Conservation (phyloP, 176 grass and related monocot species). For the Ananas comosus region DNA sequence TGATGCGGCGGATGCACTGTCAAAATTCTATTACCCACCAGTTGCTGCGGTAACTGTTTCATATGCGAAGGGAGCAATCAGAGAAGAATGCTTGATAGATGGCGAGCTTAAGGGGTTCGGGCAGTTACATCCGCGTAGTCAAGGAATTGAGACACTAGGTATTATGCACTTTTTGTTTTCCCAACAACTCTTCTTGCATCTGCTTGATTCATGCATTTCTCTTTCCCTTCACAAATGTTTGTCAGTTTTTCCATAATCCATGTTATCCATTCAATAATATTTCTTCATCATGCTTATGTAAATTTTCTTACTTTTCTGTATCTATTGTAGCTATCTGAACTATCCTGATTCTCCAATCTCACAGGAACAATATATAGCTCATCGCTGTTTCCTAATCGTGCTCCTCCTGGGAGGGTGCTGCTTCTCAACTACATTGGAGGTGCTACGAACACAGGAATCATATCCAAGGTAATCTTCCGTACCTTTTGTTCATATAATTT, state of each 20-base stretch:
- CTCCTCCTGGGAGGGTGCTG: constrained; percentile 72
- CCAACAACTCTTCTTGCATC: neutral
- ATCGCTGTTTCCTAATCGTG: constrained; percentile 81
- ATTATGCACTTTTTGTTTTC: neutral
- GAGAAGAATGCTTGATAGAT: constrained; percentile 75
- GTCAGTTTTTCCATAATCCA: neutral
- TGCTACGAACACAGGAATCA: constrained; percentile 69
- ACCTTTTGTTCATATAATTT: neutral
- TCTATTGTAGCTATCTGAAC: neutral
- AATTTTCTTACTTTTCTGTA: neutral
- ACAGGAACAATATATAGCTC: constrained; percentile 96
- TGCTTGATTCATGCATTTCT: neutral
- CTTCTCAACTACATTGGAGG: constrained; percentile 97
- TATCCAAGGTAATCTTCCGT: constrained; percentile 56
- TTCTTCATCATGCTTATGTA: neutral
- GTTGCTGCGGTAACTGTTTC: constrained; percentile 93
- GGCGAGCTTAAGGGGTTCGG: constrained; percentile 85
- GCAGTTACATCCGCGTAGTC: constrained; percentile 87
- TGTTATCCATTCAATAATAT: too few relatives aligned
- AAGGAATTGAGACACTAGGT: constrained; percentile 93
- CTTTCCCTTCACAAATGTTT: neutral
- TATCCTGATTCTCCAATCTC: neutral
- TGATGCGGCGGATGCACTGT: constrained; percentile 71
- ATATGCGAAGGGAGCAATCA: constrained; percentile 77
- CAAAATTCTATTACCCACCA: constrained; percentile 88